Percentiles rank a stretch among this genome's conserved stretches.
Evolutionary conservation across 495 filamentous ascomycete genomes (phyloP).

Genomic region (Penicillium cinerascens): DNA sequence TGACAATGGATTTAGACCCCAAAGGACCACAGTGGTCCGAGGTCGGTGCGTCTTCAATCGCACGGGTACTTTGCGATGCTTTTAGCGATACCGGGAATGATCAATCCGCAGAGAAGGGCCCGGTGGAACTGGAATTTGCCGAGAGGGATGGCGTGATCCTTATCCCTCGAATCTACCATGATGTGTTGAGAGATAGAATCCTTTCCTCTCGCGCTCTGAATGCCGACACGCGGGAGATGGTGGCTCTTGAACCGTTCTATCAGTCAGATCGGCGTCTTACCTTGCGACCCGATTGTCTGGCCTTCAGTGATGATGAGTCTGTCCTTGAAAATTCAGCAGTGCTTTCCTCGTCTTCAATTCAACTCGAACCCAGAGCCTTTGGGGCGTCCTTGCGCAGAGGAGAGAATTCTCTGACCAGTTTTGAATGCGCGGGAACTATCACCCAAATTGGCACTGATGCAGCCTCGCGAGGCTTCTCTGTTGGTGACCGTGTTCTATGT

Average conservation of each 20-base stretch:
- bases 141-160: conserved; percentile 53
- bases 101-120: not conserved
- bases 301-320: no score
- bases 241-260: no score
- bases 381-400: no score
- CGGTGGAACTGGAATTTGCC: conserved; percentile 31
- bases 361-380: no score
- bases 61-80: not conserved
- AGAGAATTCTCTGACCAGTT: no score
- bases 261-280: no score
- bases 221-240: no score
- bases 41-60: not conserved
- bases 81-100: not conserved
- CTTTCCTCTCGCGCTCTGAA: no score
- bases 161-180: conserved; percentile 1
- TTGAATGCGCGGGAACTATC: conserved; percentile 45
- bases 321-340: no score
- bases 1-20: conserved; percentile 22
- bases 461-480: conserved; percentile 18
- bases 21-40: not conserved
- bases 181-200: no score
- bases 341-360: no score
- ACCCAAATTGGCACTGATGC: conserved; percentile 13
- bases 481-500: conserved; percentile 42
- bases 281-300: no score